These are phyloP conservation scores for Spergularia marina DNA, from an alignment of 148 eudicot genomes.

Conservation along the genomic window DNA sequence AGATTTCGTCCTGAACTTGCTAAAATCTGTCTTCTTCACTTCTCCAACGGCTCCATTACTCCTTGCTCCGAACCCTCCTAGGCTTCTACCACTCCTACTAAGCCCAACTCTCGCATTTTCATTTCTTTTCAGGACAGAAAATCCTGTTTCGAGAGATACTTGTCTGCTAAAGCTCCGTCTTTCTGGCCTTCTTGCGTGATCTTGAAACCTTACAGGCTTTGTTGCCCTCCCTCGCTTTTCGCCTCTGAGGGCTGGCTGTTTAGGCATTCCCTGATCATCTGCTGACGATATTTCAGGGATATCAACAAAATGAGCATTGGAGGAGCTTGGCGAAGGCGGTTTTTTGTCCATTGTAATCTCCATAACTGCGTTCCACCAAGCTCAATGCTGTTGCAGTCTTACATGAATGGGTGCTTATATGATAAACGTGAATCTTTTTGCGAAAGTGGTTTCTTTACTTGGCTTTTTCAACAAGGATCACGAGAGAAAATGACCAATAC, in stretches of 20 bases:
- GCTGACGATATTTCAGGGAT: slow-evolving; percentile 42
- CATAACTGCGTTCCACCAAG: not conserved
- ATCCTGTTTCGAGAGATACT: slow-evolving; percentile 92
- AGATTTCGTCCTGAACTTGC: slow-evolving; percentile 75
- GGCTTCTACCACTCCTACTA: slow-evolving; percentile 76
- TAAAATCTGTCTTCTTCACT: slow-evolving; percentile 59
- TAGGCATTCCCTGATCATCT: slow-evolving; percentile 24
- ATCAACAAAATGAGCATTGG: slow-evolving; percentile 46
- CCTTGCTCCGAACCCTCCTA: slow-evolving; percentile 59
- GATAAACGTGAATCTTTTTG: slow-evolving; percentile 20
- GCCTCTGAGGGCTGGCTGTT: not conserved
- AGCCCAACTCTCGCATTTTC: slow-evolving; percentile 42
- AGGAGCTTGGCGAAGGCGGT: slow-evolving; percentile 29
- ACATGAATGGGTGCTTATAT: not conserved
- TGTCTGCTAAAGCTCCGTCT: slow-evolving; percentile 59
- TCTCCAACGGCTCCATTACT: slow-evolving; percentile 30
- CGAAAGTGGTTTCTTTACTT: not conserved
- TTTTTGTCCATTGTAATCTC: slow-evolving; percentile 18
- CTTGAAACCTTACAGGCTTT: slow-evolving; percentile 43
- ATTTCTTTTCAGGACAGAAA: slow-evolving; percentile 60
- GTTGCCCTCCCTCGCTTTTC: slow-evolving; percentile 16
- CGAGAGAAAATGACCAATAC: slow-evolving; percentile 9
- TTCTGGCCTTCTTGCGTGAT: slow-evolving; percentile 28
- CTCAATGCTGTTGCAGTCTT: slow-evolving; percentile 1
- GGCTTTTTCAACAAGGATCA: slow-evolving; percentile 11